Percentiles rank a stretch among this genome's conserved stretches.
phyloP scores from a whole-genome alignment of 306 rosid species.

The Echinosophora koreensis region DNA sequence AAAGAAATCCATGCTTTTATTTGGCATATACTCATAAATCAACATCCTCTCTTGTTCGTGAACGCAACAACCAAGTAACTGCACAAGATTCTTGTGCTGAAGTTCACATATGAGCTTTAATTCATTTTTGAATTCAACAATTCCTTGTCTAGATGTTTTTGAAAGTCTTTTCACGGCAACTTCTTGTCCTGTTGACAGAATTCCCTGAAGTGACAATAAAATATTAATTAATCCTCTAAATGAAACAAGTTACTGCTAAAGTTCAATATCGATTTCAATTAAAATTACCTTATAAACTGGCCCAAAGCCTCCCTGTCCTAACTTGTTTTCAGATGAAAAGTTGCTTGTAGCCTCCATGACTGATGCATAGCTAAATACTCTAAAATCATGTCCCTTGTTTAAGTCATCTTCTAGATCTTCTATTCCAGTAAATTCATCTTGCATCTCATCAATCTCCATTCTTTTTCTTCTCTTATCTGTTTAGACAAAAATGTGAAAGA shows the following conservation, averaged over 20 bases:
- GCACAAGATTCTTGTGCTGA: conserved; percentile 45
- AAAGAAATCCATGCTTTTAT: conserved; percentile 30
- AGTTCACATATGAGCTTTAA: conserved; percentile 23
- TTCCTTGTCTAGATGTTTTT: conserved; percentile 33
- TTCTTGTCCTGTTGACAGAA: not conserved
- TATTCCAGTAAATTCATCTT: not conserved
- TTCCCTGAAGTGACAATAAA: not conserved
- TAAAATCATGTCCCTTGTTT: conserved; percentile 29
- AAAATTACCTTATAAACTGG: conserved; percentile 45
- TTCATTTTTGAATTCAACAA: conserved; percentile 40
- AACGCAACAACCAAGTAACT: conserved; percentile 29
- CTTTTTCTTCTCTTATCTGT: not conserved
- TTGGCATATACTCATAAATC: conserved; percentile 21
- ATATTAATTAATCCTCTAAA: not conserved
- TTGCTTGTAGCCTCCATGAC: conserved; percentile 39
- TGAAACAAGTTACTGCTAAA: not conserved
- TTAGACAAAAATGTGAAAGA: not conserved
- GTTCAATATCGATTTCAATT: too few species aligned
- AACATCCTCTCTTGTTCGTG: conserved; percentile 8
- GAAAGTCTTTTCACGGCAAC: conserved; percentile 42
- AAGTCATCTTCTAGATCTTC: too few species aligned
- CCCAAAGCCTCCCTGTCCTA: conserved; percentile 53
- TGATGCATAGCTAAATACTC: conserved; percentile 29
- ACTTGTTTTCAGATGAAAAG: conserved; percentile 33
- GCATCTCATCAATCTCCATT: not conserved